phyloP scores from a whole-genome alignment of 768 basidiomycete species.

The Hydnomerulius pinastri region DNA sequence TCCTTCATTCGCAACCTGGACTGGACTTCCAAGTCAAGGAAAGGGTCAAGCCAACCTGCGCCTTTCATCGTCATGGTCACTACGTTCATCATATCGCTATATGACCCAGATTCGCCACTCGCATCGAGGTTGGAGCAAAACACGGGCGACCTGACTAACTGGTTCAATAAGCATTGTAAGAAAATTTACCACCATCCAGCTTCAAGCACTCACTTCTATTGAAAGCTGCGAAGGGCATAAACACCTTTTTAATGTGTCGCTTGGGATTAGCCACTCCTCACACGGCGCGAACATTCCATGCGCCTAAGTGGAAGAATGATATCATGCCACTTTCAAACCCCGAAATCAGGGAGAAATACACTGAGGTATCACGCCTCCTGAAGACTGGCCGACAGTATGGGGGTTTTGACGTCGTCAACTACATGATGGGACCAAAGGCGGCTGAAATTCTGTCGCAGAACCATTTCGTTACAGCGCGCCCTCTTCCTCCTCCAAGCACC shows the following conservation, averaged over 20 bases:
- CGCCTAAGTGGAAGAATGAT: not conserved
- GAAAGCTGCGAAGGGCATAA: not conserved
- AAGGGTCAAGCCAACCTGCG: not conserved
- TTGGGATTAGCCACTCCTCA: not conserved
- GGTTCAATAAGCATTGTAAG: not conserved
- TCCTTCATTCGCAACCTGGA: not conserved
- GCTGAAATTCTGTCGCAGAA: not conserved
- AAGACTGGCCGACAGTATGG: not conserved
- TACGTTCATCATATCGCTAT: not conserved
- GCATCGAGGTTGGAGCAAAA: not conserved
- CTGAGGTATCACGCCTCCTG: not conserved
- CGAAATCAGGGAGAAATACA: not conserved
- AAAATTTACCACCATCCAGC: not conserved
- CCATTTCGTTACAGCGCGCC: not conserved
- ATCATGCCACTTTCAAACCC: not conserved
- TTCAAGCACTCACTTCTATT: not conserved
- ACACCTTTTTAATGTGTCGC: not conserved
- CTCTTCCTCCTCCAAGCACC: too few species aligned
- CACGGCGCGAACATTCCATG: not conserved
- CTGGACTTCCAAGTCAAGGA: not conserved
- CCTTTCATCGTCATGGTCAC: not conserved
- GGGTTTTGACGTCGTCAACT: not conserved
- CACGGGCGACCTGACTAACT: not conserved
- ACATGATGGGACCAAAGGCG: not conserved
- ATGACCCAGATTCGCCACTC: not conserved